phyloP scores from a whole-genome alignment of 2,329 filamentous ascomycete species.

The Furcasterigmium sp. region DNA sequence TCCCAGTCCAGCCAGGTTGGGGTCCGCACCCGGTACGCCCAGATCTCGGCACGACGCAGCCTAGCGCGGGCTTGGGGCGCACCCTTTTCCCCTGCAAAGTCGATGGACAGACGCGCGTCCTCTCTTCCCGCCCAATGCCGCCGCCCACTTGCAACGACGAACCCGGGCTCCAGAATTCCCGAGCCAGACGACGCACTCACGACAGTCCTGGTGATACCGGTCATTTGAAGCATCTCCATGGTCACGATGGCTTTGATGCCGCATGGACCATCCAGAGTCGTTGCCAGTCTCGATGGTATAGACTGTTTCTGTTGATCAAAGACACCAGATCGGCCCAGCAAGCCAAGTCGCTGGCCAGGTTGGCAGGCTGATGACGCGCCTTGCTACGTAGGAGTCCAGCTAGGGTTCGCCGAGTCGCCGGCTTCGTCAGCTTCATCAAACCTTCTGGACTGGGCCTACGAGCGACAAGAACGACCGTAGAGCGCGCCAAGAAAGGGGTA shows the following conservation, averaged over 20 bases:
- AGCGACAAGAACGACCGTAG: neutral
- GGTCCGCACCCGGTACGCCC: no score
- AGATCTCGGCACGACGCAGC: neutral
- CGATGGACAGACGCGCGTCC: neutral
- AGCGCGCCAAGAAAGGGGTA: neutral
- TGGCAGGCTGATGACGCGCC: no score
- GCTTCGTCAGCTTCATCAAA: constrained; percentile 2
- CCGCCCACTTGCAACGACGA: neutral
- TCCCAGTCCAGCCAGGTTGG: no score
- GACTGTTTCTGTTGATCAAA: no score
- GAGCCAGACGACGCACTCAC: neutral
- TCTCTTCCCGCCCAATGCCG: no score
- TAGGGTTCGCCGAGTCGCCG: neutral
- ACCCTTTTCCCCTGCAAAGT: neutral
- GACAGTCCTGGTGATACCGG: no score
- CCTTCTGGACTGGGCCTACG: neutral
- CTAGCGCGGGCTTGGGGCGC: neutral
- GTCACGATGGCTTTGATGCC: no score
- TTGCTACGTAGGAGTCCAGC: neutral
- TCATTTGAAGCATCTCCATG: no score
- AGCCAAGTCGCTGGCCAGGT: no score
- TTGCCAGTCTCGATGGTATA: no score
- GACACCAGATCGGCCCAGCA: no score
- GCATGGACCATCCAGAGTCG: no score
- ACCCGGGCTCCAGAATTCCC: neutral